Conservation (phyloP, 2,329 filamentous ascomycete genomes). For the Endoconidiophora polonica region DNA sequence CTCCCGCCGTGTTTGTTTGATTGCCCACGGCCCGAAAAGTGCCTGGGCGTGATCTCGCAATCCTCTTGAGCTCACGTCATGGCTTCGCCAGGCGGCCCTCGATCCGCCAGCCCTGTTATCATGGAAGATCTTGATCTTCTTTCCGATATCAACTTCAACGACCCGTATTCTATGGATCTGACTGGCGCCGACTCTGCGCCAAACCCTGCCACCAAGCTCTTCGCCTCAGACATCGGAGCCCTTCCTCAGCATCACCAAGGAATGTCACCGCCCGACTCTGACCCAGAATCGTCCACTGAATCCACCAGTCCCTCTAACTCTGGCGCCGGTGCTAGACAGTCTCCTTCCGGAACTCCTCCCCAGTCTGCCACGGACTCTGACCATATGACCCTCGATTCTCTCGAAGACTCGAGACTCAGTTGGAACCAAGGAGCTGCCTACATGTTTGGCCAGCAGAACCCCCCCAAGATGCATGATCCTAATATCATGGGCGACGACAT, state of each 20-base stretch:
- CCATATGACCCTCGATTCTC: slow-evolving; percentile 6
- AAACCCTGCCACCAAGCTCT: slow-evolving; percentile 6
- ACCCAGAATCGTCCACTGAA: slow-evolving; percentile 11
- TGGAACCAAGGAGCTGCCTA: slow-evolving; percentile 6
- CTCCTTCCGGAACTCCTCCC: slow-evolving; percentile 10
- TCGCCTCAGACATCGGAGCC: slow-evolving; percentile 6
- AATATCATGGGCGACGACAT: slow-evolving; percentile 12
- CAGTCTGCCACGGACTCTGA: slow-evolving; percentile 6
- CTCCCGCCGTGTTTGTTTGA: background rate
- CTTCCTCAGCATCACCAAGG: slow-evolving; percentile 9
- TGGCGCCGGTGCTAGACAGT: slow-evolving; percentile 7
- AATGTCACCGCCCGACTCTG: slow-evolving; percentile 12
- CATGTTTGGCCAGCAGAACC: slow-evolving; percentile 9
- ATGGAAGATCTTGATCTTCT: slow-evolving; percentile 11
- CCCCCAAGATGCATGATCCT: slow-evolving; percentile 6
- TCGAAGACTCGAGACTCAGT: slow-evolving; percentile 7
- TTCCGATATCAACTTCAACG: slow-evolving; percentile 9
- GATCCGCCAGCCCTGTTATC: slow-evolving; percentile 11
- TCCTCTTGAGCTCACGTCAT: slow-evolving; percentile 6
- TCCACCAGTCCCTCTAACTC: slow-evolving; percentile 12
- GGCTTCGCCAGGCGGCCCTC: slow-evolving; percentile 10
- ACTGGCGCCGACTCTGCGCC: slow-evolving; percentile 1
- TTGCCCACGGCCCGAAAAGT: slow-evolving; percentile 6
- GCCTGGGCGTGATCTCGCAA: slow-evolving; percentile 3
- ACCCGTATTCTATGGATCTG: slow-evolving; percentile 9